A percentile compares a stretch with the other conserved stretches of the same genome.
phyloP scores from a whole-genome alignment of 768 basidiomycete species.

The Mycena sanguinolenta region DNA sequence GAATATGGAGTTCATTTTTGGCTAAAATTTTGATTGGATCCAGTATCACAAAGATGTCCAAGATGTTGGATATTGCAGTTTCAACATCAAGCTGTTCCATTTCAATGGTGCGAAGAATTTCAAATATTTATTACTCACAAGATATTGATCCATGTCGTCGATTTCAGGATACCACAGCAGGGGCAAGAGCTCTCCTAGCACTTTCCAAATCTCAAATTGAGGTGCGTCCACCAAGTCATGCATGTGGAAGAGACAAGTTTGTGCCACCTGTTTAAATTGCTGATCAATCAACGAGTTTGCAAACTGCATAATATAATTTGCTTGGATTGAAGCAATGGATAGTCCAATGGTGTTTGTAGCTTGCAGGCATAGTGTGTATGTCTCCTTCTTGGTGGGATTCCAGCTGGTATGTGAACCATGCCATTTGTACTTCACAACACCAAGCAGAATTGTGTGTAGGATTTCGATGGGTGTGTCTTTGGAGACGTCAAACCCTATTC shows the following conservation, averaged over 20 bases:
- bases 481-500: slow-evolving; percentile 46
- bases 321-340: slow-evolving; percentile 49
- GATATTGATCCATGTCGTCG: slow-evolving; percentile 49
- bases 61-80: background rate
- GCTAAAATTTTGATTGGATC: background rate
- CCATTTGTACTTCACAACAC: slow-evolving; percentile 60
- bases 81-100: slow-evolving; percentile 1
- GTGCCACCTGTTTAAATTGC: slow-evolving; percentile 56
- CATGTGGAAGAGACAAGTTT: slow-evolving; percentile 53
- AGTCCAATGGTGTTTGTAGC: slow-evolving; percentile 47
- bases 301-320: slow-evolving; percentile 59
- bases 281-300: slow-evolving; percentile 55
- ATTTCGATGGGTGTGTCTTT: slow-evolving; percentile 57
- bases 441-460: slow-evolving; percentile 60
- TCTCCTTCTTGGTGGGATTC: slow-evolving; percentile 41
- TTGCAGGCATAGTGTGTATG: slow-evolving; percentile 48
- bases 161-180: slow-evolving; percentile 60
- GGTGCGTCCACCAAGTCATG: slow-evolving; percentile 45
- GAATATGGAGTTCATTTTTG: background rate
- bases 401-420: slow-evolving; percentile 47
- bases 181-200: slow-evolving; percentile 50
- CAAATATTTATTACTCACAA: slow-evolving; percentile 38
- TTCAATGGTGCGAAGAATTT: background rate
- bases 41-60: background rate
- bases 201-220: slow-evolving; percentile 46